Percentiles rank a stretch among this genome's conserved stretches.
phyloP scores from a whole-genome alignment of 345 rosid genomes.

The Punica granatum region DNA sequence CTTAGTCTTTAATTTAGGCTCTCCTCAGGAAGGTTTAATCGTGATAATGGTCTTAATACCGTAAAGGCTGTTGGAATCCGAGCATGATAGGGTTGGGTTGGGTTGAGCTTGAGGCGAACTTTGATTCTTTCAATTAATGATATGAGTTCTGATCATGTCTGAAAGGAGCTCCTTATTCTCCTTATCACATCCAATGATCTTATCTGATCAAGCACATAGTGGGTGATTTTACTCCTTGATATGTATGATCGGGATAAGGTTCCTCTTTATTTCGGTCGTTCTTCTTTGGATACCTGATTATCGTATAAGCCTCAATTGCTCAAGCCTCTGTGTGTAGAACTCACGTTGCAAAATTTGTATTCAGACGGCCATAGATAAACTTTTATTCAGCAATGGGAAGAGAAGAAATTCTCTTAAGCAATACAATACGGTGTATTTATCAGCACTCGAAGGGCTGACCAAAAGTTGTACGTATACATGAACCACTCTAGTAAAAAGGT shows the following conservation, averaged over 20 bases:
- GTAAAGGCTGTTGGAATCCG: neutral
- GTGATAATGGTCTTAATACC: too few relatives aligned
- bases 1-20: neutral
- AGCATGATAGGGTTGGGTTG: neutral
- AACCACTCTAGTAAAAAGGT: neutral
- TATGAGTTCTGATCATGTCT: neutral
- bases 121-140: neutral
- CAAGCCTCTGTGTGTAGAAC: neutral
- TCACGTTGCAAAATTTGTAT: neutral
- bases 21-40: neutral
- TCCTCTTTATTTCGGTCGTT: neutral
- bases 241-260: neutral
- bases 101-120: neutral
- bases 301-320: neutral
- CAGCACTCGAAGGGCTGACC: conserved; percentile 5
- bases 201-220: neutral
- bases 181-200: neutral
- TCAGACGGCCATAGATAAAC: neutral
- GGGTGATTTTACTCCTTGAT: neutral
- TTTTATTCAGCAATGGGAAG: conserved; percentile 17
- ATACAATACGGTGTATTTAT: conserved; percentile 23
- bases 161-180: neutral
- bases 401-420: conserved; percentile 32
- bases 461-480: neutral
- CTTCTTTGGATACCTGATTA: neutral